Percentiles rank a stretch among this genome's conserved stretches.
Evolutionary conservation across 768 basidiomycete species (phyloP).

Genomic region (Coprinellus micaceus): DNA sequence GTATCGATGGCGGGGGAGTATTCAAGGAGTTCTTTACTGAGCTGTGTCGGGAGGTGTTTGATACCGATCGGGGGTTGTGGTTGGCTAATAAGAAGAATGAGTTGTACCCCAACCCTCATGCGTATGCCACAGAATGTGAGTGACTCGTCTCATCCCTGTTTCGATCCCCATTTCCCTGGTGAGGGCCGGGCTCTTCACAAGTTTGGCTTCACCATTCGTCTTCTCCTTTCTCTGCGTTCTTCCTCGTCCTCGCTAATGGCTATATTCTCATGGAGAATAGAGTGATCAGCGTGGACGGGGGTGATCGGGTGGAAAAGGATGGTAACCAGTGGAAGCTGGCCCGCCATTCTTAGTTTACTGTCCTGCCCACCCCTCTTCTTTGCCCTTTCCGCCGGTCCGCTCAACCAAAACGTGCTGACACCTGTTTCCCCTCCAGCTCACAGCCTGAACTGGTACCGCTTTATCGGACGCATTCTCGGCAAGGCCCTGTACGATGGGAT

Average conservation of each 20-base stretch:
- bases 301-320: no score
- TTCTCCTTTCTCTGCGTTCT: no score
- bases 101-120: conserved; percentile 91
- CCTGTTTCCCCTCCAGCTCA: no score
- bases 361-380: neutral
- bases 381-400: neutral
- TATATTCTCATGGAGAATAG: no score
- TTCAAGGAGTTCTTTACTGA: conserved; percentile 98
- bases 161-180: no score
- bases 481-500: conserved; percentile 98
- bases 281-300: no score
- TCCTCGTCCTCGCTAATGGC: no score
- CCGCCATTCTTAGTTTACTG: no score
- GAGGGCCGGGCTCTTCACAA: no score
- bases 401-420: neutral
- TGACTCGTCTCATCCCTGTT: no score
- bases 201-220: no score
- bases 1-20: conserved; percentile 94
- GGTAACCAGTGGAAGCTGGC: no score
- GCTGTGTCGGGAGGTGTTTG: conserved; percentile 90
- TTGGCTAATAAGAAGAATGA: conserved; percentile 87
- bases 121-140: conserved; percentile 84
- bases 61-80: conserved; percentile 93
- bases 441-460: conserved; percentile 87
- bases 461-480: conserved; percentile 90